A percentile compares a stretch with the other conserved stretches of the same genome.
phyloP scores from a whole-genome alignment of 140 eudicot genomes.

The Stevia rebaudiana region DNA sequence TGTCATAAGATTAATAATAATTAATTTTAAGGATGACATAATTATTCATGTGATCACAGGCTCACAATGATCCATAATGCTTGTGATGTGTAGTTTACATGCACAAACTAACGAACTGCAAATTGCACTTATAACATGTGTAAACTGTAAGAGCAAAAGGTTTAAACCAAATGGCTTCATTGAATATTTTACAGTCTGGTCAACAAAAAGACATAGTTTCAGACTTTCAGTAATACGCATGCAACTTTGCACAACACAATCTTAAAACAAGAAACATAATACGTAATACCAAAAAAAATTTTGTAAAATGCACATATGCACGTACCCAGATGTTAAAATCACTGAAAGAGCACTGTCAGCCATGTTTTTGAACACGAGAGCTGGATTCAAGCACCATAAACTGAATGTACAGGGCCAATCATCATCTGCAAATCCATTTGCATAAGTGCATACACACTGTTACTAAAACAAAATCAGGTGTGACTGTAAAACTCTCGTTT shows the following conservation, averaged over 20 bases:
- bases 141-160: background rate
- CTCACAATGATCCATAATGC: background rate
- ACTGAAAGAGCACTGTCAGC: conserved; percentile 72
- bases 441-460: no score
- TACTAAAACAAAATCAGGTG: background rate
- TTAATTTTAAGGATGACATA: conserved; percentile 8
- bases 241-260: background rate
- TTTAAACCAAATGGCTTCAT: background rate
- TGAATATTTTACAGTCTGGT: background rate
- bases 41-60: background rate
- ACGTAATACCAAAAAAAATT: background rate
- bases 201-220: conserved; percentile 2
- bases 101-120: conserved; percentile 2
- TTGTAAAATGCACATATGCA: conserved; percentile 19
- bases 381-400: conserved; percentile 95
- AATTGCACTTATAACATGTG: conserved; percentile 7
- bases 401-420: conserved; percentile 57
- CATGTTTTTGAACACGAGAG: conserved; percentile 74
- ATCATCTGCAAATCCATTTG: conserved; percentile 40
- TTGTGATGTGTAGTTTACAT: background rate
- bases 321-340: conserved; percentile 90
- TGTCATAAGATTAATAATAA: conserved; percentile 23
- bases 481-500: background rate
- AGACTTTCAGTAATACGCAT: background rate
- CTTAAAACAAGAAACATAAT: background rate